Conservation (phyloP, 768 basidiomycete species). For the Phylloporus arenicola region DNA sequence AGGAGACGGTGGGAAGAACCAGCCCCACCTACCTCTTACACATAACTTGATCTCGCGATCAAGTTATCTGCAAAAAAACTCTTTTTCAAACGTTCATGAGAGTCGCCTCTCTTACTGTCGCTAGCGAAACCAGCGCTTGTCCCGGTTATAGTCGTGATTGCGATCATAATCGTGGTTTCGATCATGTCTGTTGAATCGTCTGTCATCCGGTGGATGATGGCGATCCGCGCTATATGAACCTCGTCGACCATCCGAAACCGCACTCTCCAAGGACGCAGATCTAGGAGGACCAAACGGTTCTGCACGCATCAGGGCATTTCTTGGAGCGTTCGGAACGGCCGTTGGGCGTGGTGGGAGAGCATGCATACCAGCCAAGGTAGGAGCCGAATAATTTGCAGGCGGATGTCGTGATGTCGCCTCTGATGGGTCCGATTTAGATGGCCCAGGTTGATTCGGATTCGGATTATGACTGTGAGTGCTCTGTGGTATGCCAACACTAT, state of each 20-base stretch:
- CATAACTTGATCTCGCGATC: background rate
- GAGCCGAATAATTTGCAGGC: background rate
- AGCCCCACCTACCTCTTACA: background rate
- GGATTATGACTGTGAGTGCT: conserved; percentile 1
- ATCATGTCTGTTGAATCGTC: conserved; percentile 10
- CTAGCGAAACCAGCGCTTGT: conserved; percentile 6
- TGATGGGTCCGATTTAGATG: conserved; percentile 1
- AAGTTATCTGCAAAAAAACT: background rate
- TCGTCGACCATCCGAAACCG: conserved; percentile 15
- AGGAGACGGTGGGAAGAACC: background rate
- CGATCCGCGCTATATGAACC: conserved; percentile 15
- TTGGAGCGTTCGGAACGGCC: background rate
- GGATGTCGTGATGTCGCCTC: conserved; percentile 2
- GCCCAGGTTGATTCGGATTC: conserved; percentile 1
- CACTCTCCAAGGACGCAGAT: conserved; percentile 15
- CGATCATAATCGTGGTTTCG: conserved; percentile 6
- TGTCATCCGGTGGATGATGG: conserved; percentile 13
- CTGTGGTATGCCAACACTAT: conserved; percentile 7
- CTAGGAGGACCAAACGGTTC: conserved; percentile 16
- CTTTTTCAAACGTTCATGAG: background rate
- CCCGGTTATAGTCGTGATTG: background rate
- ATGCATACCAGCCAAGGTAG: background rate
- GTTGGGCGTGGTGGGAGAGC: conserved; percentile 19
- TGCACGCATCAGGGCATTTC: conserved; percentile 9
- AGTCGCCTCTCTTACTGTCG: conserved; percentile 1